phyloP scores from a whole-genome alignment of 1,139 yeast genomes.

The Kurtzmaniella quercitrusa region DNA sequence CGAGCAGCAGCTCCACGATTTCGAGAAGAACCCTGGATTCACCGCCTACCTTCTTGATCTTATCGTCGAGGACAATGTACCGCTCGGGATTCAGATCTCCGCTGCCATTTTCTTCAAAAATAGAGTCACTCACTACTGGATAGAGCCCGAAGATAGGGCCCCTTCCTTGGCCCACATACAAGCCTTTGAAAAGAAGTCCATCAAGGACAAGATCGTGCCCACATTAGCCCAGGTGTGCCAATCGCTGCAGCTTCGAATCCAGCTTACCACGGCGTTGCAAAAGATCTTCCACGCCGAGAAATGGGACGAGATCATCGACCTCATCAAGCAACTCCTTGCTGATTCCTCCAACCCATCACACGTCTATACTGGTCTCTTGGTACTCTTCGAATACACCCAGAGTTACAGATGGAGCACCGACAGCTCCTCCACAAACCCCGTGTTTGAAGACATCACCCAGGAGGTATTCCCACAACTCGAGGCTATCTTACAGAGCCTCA shows the following conservation, averaged over 20 bases:
- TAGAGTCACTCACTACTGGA: conserved; percentile 57
- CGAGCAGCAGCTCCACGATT: conserved; percentile 37
- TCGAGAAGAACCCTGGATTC: conserved; percentile 51
- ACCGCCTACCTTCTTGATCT: conserved; percentile 54
- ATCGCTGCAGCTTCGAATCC: conserved; percentile 32
- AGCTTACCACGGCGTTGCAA: conserved; percentile 40
- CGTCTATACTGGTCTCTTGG: conserved; percentile 53
- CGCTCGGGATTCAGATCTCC: conserved; percentile 50
- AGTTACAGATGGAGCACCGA: conserved; percentile 55
- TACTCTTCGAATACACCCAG: conserved; percentile 53
- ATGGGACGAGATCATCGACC: conserved; percentile 40
- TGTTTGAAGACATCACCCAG: conserved; percentile 44
- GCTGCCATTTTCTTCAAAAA: conserved; percentile 70
- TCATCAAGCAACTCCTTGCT: conserved; percentile 37
- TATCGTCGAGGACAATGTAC: conserved; percentile 42
- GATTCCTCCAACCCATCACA: conserved; percentile 43
- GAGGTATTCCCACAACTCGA: conserved; percentile 57
- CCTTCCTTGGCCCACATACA: conserved; percentile 28
- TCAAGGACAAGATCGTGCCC: conserved; percentile 51
- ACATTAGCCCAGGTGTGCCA: conserved; percentile 35
- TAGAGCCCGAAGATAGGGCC: conserved; percentile 34
- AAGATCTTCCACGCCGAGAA: conserved; percentile 39
- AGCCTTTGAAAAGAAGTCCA: conserved; percentile 45
- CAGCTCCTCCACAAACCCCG: conserved; percentile 38
- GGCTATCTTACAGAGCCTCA: conserved; percentile 38